phyloP scores from a whole-genome alignment of 2,329 filamentous ascomycete species.

The Akanthomyces uredinophilus region DNA sequence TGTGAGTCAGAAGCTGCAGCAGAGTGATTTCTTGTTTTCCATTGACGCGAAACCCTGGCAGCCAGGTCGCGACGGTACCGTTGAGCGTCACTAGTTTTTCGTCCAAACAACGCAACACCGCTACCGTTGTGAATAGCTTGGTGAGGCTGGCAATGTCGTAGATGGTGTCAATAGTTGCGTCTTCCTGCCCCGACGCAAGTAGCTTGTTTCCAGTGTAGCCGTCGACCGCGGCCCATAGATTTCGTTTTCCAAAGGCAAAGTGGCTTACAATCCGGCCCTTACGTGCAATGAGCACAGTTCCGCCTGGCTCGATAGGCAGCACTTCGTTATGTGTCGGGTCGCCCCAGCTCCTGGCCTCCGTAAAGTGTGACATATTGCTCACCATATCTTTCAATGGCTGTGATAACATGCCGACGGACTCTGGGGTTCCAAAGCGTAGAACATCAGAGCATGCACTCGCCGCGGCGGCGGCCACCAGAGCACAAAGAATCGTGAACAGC shows the following conservation, averaged over 20 bases:
- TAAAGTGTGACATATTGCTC: constrained; percentile 20
- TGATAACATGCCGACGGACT: constrained; percentile 28
- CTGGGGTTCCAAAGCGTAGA: constrained; percentile 14
- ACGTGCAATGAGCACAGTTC: constrained; percentile 20
- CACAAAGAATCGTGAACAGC: background rate
- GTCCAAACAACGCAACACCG: constrained; percentile 28
- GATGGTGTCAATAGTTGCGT: constrained; percentile 29
- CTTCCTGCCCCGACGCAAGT: constrained; percentile 21
- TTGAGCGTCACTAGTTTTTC: constrained; percentile 22
- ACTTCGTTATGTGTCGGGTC: constrained; percentile 15
- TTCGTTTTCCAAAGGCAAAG: constrained; percentile 25
- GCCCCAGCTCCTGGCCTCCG: constrained; percentile 16
- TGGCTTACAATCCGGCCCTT: constrained; percentile 22
- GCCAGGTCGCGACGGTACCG: constrained; percentile 26
- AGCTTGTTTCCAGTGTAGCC: constrained; percentile 25
- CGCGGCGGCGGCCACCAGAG: background rate
- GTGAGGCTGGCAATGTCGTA: constrained; percentile 35
- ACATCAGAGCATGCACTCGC: constrained; percentile 5
- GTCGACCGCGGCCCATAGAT: constrained; percentile 23
- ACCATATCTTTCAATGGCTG: constrained; percentile 21
- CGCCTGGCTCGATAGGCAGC: constrained; percentile 24
- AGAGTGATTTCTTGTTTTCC: constrained; percentile 31
- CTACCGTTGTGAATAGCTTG: constrained; percentile 33
- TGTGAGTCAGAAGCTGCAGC: constrained; percentile 29
- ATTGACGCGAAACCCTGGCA: constrained; percentile 28